Conservation (phyloP, 2,329 filamentous ascomycete species). For the Dothistroma septosporum region DNA sequence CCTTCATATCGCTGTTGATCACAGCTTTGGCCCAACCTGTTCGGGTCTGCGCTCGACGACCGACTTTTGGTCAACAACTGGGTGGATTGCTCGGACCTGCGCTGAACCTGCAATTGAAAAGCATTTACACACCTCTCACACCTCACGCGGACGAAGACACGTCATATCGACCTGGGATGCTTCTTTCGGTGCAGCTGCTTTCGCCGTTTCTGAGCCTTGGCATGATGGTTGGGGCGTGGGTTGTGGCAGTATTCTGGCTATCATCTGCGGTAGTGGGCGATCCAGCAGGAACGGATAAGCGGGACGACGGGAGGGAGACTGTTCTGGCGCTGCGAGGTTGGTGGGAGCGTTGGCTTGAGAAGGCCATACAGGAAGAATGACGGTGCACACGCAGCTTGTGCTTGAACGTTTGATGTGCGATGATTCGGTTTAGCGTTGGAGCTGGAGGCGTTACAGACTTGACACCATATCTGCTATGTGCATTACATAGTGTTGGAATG, state of each 20-base stretch:
- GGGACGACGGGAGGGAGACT: constrained; percentile 58
- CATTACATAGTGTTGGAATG: background rate
- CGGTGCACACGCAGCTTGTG: background rate
- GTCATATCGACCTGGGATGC: constrained; percentile 40
- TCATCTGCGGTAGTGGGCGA: constrained; percentile 52
- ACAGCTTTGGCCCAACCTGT: constrained; percentile 52
- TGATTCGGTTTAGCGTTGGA: constrained; percentile 6
- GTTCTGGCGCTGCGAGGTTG: constrained; percentile 56
- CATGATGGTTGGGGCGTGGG: constrained; percentile 55
- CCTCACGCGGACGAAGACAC: constrained; percentile 34
- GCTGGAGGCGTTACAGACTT: constrained; percentile 6
- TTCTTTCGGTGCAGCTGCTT: constrained; percentile 52
- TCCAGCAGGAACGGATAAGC: constrained; percentile 54
- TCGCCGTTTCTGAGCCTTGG: constrained; percentile 56
- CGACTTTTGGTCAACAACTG: constrained; percentile 48
- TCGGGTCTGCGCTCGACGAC: constrained; percentile 50
- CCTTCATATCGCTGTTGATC: constrained; percentile 49
- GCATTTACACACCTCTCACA: constrained; percentile 42
- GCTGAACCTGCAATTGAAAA: constrained; percentile 49
- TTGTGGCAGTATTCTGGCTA: constrained; percentile 59
- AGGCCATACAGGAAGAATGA: constrained; percentile 26
- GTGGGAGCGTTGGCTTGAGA: constrained; percentile 57
- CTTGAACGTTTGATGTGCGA: background rate
- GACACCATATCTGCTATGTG: constrained; percentile 13
- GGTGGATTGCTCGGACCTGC: constrained; percentile 51